A percentile compares a stretch with the other conserved stretches of the same genome.
These are phyloP conservation scores for Casuarina glauca DNA, from an alignment of 306 rosid genomes.

Conservation along the genomic window DNA sequence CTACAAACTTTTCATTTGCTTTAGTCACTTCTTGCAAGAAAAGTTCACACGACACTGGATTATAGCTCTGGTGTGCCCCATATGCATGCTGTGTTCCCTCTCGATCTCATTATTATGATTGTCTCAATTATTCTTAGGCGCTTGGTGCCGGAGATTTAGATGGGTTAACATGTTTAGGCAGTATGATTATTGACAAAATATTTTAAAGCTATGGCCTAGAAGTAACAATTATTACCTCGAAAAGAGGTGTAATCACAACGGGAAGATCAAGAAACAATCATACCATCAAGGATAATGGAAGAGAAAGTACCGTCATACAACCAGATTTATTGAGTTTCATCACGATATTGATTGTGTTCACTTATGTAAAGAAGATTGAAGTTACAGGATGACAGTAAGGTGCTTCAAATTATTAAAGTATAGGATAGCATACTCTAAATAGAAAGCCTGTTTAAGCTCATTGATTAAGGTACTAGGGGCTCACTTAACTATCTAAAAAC, in stretches of 20 bases:
- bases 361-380: not conserved
- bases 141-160: constrained; percentile 36
- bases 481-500: too few relatives aligned
- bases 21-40: constrained; percentile 21
- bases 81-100: constrained; percentile 26
- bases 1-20: constrained; percentile 3
- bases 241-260: constrained; percentile 12
- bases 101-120: constrained; percentile 37
- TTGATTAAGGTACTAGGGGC: too few relatives aligned
- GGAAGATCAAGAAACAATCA: not conserved
- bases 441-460: too few relatives aligned
- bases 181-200: constrained; percentile 5
- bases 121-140: constrained; percentile 43
- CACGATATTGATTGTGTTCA: not conserved
- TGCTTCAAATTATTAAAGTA: not conserved
- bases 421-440: too few relatives aligned
- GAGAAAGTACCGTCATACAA: not conserved
- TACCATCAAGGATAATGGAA: not conserved
- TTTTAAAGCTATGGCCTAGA: constrained; percentile 19
- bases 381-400: not conserved
- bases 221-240: constrained; percentile 26
- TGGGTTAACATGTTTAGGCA: constrained; percentile 14
- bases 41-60: constrained; percentile 30
- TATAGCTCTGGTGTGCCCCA: constrained; percentile 30
- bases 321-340: not conserved